Percentiles rank a stretch among this genome's conserved stretches.
phyloP scores from a whole-genome alignment of 108 stramenopile genomes.

The Mayamaea pseudoterrestris region DNA sequence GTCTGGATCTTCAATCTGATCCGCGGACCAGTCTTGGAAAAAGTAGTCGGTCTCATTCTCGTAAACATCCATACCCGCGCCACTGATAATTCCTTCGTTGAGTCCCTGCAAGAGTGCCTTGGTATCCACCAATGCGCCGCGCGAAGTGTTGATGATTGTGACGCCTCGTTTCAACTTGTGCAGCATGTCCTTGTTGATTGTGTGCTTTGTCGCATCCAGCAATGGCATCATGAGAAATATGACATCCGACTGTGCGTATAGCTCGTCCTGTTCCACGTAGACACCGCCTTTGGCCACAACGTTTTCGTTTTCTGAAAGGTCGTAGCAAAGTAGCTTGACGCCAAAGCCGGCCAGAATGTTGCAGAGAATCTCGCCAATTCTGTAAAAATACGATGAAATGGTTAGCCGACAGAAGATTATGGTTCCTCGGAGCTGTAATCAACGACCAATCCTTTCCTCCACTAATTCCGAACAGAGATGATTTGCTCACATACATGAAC shows the following conservation, averaged over 20 bases:
- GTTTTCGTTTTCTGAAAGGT: constrained; percentile 45
- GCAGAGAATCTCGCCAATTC: constrained; percentile 70
- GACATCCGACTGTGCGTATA: constrained; percentile 48
- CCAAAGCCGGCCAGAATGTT: constrained; percentile 68
- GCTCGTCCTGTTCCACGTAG: constrained; percentile 63
- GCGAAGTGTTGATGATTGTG: constrained; percentile 59
- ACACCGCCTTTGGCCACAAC: constrained; percentile 54
- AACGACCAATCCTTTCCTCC: no score
- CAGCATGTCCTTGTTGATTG: constrained; percentile 34
- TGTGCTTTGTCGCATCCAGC: constrained; percentile 40
- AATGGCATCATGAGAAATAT: constrained; percentile 70
- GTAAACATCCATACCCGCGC: constrained; percentile 57
- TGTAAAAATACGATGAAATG: constrained; percentile 33
- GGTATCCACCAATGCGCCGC: constrained; percentile 68
- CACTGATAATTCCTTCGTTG: constrained; percentile 42
- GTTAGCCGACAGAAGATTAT: background rate
- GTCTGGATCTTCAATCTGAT: constrained; percentile 30
- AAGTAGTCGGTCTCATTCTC: constrained; percentile 74
- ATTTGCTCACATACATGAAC: no score
- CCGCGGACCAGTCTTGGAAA: constrained; percentile 66
- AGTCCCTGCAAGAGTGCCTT: constrained; percentile 44
- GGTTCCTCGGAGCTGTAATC: no score
- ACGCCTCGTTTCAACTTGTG: constrained; percentile 45
- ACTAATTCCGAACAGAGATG: no score
- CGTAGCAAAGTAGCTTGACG: constrained; percentile 49